phyloP scores from a whole-genome alignment of 805 yeast species.

The Lipomyces chichibuensis region DNA sequence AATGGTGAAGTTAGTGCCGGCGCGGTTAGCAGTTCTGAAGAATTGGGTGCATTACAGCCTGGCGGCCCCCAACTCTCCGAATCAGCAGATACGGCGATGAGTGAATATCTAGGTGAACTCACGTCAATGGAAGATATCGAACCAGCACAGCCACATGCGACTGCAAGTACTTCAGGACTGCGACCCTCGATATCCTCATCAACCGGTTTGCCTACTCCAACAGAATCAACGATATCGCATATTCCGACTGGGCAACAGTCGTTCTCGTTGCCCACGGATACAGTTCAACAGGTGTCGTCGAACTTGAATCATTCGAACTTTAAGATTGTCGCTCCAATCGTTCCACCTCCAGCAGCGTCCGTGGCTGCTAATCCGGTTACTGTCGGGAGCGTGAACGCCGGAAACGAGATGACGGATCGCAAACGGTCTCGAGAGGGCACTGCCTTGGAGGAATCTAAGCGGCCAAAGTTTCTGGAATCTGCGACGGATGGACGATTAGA shows the following conservation, averaged over 20 bases:
- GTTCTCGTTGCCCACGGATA: background rate
- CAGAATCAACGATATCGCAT: background rate
- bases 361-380: background rate
- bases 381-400: background rate
- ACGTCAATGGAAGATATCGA: background rate
- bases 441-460: background rate
- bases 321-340: background rate
- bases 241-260: background rate
- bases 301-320: background rate
- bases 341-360: background rate
- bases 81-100: background rate
- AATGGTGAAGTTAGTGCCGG: constrained; percentile 2
- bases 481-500: constrained; percentile 4
- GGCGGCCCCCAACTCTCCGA: background rate
- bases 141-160: background rate
- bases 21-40: background rate
- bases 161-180: background rate
- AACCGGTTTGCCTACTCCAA: background rate
- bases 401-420: constrained; percentile 1
- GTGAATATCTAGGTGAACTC: background rate
- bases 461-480: constrained; percentile 11
- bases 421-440: background rate
- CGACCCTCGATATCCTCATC: background rate
- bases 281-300: background rate
- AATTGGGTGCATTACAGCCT: background rate